Base-by-base conservation (phyloP, 2,329 filamentous ascomycete species). In the Nemania serpens region DNA sequence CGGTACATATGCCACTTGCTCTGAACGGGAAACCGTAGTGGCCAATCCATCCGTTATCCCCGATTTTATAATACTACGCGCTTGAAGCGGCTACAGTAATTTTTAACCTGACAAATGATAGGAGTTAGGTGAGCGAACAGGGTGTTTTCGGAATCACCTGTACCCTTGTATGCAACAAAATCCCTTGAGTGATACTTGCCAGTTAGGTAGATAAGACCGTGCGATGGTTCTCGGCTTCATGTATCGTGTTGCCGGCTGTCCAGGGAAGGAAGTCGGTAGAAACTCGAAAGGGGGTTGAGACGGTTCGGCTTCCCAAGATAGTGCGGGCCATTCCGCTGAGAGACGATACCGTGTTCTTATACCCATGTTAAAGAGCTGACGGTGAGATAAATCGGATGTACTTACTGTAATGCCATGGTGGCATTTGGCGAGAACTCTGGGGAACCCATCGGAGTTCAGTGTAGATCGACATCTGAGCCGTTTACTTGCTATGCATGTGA, bases 201-300 rank as follows among this genome's bases (percentile, higher is more conserved):
- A 25, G 20, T 12, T 45, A 20, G 46, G 20, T 20, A 29, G 54
- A 15, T 42, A 42, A 49, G 15, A 15, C 11, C 42, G 22, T 45
- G 36, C 22, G 22, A 56, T 20, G 25, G 43, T 50, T 37, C 42
- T 34, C 41, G 45, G 34, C 39, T 51, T 58, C 25, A 49, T 34
- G 20, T 25, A 36, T 45, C 45, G 11, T 33, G 22, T 25, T n/a
- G 37, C 55, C 29, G 17, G 48, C 29, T 52, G 33, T 41, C 17
- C 47, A 55, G 17, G 41, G n/a, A 55, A 22, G 49, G 12, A 49
- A 25, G 29, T 36, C 20, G 43, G 22, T 29, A 41, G 22, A 17
- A 22, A 45, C 18, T 17, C 10, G 39, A n/a, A 29, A 20, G 22
- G 42, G 12, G 42, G 17, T 17, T 25, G 29, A 51, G n/a, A 15